Evolutionary conservation across 768 basidiomycete genomes (phyloP).

Genomic region (Kwoniella botswanensis): DNA sequence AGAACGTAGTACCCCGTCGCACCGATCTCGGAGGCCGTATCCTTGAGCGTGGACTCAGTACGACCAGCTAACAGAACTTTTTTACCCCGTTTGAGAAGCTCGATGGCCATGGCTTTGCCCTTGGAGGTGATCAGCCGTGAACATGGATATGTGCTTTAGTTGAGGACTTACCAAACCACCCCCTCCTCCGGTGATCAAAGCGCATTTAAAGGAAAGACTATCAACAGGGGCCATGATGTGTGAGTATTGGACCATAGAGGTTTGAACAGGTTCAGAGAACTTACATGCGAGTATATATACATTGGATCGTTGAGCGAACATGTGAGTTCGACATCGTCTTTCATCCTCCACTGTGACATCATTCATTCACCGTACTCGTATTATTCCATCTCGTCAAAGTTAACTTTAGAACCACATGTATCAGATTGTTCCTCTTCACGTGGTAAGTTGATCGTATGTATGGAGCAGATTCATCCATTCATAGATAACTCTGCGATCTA

Average conservation of each 20-base stretch:
- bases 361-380: not conserved
- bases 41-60: constrained; percentile 28
- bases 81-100: constrained; percentile 36
- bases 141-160: not conserved
- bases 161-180: constrained; percentile 37
- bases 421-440: too few species aligned
- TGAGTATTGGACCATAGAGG: not conserved
- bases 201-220: constrained; percentile 35
- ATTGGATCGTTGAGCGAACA: too few species aligned
- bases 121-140: not conserved
- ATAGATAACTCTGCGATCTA: too few species aligned
- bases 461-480: too few species aligned
- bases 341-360: not conserved
- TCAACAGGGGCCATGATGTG: constrained; percentile 15
- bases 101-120: constrained; percentile 46
- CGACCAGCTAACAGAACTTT: constrained; percentile 39
- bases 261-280: not conserved
- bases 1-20: constrained; percentile 43
- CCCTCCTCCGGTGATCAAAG: constrained; percentile 38
- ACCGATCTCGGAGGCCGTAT: constrained; percentile 33
- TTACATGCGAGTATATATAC: too few species aligned
- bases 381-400: not conserved
- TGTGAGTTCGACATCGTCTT: not conserved
- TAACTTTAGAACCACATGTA: not conserved
- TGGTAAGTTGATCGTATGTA: too few species aligned